phyloP scores from a whole-genome alignment of 2,329 filamentous ascomycete species.

The Diplodia seriata region DNA sequence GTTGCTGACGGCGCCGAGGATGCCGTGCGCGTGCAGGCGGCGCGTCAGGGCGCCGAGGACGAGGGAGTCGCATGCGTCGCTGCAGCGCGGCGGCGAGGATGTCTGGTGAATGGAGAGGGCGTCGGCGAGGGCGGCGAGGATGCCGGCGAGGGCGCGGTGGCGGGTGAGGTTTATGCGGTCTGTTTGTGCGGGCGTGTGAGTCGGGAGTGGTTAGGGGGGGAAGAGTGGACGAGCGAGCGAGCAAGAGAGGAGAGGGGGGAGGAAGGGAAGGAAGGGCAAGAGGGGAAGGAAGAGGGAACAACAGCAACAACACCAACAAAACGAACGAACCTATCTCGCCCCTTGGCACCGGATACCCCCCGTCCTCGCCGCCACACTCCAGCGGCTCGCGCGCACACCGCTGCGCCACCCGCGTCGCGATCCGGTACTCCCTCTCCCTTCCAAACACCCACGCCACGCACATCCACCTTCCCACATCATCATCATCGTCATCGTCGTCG shows the following conservation, averaged over 20 bases:
- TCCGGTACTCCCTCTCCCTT: background rate
- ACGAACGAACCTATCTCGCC: background rate
- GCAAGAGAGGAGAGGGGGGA: too few relatives aligned
- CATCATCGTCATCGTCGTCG: background rate
- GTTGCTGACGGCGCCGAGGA: background rate
- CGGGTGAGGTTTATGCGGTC: background rate
- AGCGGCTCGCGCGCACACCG: background rate
- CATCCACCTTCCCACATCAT: background rate
- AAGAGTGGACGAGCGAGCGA: too few relatives aligned
- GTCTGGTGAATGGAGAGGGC: background rate
- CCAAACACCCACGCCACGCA: background rate
- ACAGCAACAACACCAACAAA: background rate
- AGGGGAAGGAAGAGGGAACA: background rate
- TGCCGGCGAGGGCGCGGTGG: background rate
- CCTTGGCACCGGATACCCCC: background rate
- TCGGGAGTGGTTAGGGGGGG: too few relatives aligned
- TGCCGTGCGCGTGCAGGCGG: background rate
- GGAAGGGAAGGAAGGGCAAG: too few relatives aligned
- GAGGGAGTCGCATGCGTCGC: background rate
- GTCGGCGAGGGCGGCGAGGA: background rate
- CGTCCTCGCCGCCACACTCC: background rate
- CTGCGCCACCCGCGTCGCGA: background rate
- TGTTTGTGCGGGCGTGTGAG: background rate
- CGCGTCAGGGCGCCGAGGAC: conserved; percentile 1
- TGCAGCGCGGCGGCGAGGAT: background rate